Evolutionary conservation across 768 basidiomycete species (phyloP).

Genomic region (Termitomyces heimii): DNA sequence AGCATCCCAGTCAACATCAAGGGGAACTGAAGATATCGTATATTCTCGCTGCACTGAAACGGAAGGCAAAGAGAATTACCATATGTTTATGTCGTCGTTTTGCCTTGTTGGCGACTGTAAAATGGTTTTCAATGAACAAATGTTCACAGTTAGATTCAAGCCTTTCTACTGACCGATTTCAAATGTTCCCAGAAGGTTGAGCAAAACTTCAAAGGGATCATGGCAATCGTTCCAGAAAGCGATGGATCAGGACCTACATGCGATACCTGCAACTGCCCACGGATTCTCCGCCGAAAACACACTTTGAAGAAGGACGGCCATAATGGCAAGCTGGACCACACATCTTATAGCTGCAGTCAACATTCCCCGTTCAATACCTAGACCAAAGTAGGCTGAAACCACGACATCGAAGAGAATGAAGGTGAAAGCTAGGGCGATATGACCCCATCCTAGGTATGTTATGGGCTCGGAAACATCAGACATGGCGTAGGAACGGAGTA

Average conservation of each 20-base stretch:
- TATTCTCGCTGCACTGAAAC: neutral
- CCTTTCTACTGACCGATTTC: constrained; percentile 57
- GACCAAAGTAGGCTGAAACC: constrained; percentile 55
- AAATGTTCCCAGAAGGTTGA: constrained; percentile 73
- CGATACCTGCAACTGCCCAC: constrained; percentile 70
- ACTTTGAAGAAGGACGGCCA: constrained; percentile 61
- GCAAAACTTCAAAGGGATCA: constrained; percentile 36
- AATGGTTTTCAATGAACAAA: neutral
- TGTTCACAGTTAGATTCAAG: neutral
- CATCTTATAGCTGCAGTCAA: constrained; percentile 69
- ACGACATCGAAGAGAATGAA: constrained; percentile 73
- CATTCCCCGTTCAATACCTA: constrained; percentile 66
- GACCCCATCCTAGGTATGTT: constrained; percentile 51
- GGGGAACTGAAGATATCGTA: constrained; percentile 43
- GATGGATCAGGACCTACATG: constrained; percentile 42
- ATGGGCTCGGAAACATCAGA: constrained; percentile 7
- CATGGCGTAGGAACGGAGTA: neutral
- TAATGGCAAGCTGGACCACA: constrained; percentile 69
- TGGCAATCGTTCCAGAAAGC: neutral
- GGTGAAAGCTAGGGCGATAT: constrained; percentile 67
- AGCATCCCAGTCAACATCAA: constrained; percentile 64
- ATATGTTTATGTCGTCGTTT: constrained; percentile 68
- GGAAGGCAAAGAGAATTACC: constrained; percentile 32
- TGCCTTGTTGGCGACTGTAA: constrained; percentile 72
- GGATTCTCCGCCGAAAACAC: constrained; percentile 74